Conservation (phyloP, 345 rosid species). For the Populus ilicifolia region DNA sequence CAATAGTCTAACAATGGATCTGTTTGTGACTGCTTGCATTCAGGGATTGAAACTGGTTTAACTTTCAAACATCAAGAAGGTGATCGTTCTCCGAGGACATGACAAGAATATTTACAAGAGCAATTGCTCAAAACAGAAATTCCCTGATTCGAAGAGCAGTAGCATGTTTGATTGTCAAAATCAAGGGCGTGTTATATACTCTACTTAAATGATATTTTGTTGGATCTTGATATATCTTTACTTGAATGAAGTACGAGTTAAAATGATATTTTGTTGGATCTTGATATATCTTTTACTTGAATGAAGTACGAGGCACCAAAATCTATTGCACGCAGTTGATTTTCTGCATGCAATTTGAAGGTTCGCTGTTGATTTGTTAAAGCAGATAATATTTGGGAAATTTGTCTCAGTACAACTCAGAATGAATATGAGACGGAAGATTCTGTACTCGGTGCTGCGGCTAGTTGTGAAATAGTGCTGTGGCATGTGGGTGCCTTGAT, state of each 20-base stretch:
- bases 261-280: not conserved
- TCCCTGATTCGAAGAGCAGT: not conserved
- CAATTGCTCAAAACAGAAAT: not conserved
- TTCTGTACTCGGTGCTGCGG: not conserved
- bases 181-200: not conserved
- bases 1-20: not conserved
- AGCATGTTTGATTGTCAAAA: not conserved
- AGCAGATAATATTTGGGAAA: not conserved
- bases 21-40: not conserved
- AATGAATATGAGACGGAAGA: not conserved
- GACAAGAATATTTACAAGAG: slow-evolving; percentile 6
- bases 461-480: not conserved
- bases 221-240: not conserved
- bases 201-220: not conserved
- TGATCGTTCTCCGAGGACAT: not conserved
- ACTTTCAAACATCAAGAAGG: not conserved
- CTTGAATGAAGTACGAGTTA: not conserved
- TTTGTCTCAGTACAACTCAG: not conserved
- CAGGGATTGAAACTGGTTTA: slow-evolving; percentile 11
- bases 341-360: not conserved
- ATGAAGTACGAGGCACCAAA: not conserved
- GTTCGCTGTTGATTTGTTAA: not conserved
- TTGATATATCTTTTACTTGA: not conserved
- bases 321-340: not conserved
- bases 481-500: not conserved